Evolutionary conservation across 495 filamentous ascomycete genomes (phyloP), one percentile per base, ranked within the genome.

Genomic region (Annulohypoxylon maeteangense): DNA sequence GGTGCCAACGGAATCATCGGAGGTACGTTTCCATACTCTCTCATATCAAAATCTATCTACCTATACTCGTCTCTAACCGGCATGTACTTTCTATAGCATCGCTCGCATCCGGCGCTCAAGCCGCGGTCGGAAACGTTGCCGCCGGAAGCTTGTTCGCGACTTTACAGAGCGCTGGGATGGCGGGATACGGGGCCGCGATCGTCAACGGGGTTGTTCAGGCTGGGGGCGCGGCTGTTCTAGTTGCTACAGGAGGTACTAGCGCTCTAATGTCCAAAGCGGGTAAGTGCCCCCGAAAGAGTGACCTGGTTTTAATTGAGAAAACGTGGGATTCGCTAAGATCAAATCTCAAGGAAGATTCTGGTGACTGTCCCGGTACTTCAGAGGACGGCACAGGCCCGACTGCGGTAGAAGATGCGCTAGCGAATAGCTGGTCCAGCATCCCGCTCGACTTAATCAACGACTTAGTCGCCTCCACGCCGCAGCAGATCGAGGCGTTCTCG

Each of bases 141-240:
- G 64, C 69, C 0, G 47, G 50, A 10, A 59, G 60, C 14, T 3
- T 51, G 1, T 78, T 76, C 40, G 74, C 75, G 3, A 66, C 60
- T 2, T 38, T 76, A 10, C 71, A 78, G 63, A 78, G 77, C 53
- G 77, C 74, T 10, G 74, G 47, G 0, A 72, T 72, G 60, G 71
- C 36, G 1, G 77, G 75, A 5, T 70, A 61, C 31, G 77, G 77
- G 3, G 55, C 60, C 23, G 68, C 65, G 0, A 31, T 61, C 3
- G 75, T 78, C 6, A 74, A 72, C 12, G 64, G 54, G 4, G 65
- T 32, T 1, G 31, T 76, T 6, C 63, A 66, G 38, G 70, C 31
- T 10, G 61, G 51, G 10, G 76, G 61, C 2, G 62, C 23, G 3
- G n/a, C 27, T n/a, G 34, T 23, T 7, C 55, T 31, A 0, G 5